Percentiles rank a stretch among this genome's conserved stretches.
These are phyloP conservation scores for Cyanidiococcus yangmingshanensis DNA, from an alignment of 23 red algal genomes.

Conservation along the genomic window DNA sequence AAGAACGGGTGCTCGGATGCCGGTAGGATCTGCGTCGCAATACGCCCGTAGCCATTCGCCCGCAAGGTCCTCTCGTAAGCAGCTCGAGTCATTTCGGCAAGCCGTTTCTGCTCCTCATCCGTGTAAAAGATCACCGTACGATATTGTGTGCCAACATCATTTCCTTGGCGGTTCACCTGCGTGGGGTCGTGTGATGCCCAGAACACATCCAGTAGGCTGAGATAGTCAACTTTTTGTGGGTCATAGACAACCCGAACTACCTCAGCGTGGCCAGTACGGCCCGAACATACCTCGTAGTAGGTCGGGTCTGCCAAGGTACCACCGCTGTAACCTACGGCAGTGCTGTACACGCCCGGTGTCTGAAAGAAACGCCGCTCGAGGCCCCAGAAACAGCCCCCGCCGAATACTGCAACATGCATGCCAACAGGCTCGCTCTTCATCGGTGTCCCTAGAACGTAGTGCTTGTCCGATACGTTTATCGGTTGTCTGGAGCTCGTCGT, in stretches of 20 bases:
- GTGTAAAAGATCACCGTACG: slow-evolving; percentile 71
- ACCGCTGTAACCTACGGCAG: slow-evolving; percentile 84
- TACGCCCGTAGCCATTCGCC: neutral
- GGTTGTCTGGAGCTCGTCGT: neutral
- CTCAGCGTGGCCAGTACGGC: slow-evolving; percentile 73
- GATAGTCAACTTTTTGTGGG: slow-evolving; percentile 44
- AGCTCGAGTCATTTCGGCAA: slow-evolving; percentile 47
- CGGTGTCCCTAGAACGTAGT: slow-evolving; percentile 30
- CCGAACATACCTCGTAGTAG: slow-evolving; percentile 75
- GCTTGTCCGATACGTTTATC: slow-evolving; percentile 11
- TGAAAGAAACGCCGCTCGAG: slow-evolving; percentile 71
- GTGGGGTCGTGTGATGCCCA: slow-evolving; percentile 72
- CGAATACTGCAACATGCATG: slow-evolving; percentile 30
- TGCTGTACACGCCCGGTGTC: slow-evolving; percentile 53
- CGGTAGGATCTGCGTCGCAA: slow-evolving; percentile 41
- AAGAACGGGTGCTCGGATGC: slow-evolving; percentile 42
- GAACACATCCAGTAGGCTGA: slow-evolving; percentile 65
- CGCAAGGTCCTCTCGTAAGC: slow-evolving; percentile 36
- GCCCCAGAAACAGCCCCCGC: slow-evolving; percentile 80
- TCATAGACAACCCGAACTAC: slow-evolving; percentile 63
- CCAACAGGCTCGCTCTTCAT: neutral
- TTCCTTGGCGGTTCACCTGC: slow-evolving; percentile 73
- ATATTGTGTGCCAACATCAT: slow-evolving; percentile 90
- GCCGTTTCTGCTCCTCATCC: slow-evolving; percentile 45
- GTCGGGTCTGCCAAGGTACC: slow-evolving; percentile 48